Base-by-base conservation (phyloP, 306 rosid species). In the Acacia acuminata region DNA sequence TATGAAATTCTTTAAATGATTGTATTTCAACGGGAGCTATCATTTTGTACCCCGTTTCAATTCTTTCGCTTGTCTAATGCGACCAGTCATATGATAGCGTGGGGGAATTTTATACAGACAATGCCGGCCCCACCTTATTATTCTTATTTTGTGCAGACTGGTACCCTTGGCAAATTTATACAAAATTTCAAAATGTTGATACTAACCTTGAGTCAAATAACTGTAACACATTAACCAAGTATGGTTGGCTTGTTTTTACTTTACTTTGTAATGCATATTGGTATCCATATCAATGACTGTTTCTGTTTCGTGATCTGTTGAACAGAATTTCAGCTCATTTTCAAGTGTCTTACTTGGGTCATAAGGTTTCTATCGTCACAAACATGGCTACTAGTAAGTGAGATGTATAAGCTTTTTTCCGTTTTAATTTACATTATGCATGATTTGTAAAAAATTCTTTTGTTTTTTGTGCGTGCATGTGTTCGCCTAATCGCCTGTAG, bases 321-420 rank as follows among this genome's bases (percentile, higher is more conserved):
- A 82, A 72, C 43, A 45, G 38, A 48, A 64, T 71, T 82, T 69
- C 76, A 9, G 24, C 25, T 2, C 34, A 24, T 74, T 84, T 71
- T 70, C 83, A 7, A 25, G 82, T 82, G 73, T 67, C n/a, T 75
- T 71, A 56, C 75, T 68, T 51, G 27, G 77, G 75, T 82, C 71
- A 77, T 75, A 73, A 79, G 85, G 19, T 70, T 64, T 78, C 73
- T 71, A 69, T 48, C 79, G 27, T 75, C 71, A 80, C 87, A 77
- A 77, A 55, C 82, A 88, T 88, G 91, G 91, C 91, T 45, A 81
- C 87, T 55, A 88, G 91, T 88, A 85, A 85, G 91, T 85, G 84
- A 24, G 63, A 82, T 60, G 44, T 34, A 32, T n/a, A 44, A 65
- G 60, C 68, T 48, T 71, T 77, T 73, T 24, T 24, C n/a, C 55